Evolutionary conservation across 257 asterid species (phyloP), one percentile per base, ranked within the genome.

Genomic region (Solanum clarkiae): DNA sequence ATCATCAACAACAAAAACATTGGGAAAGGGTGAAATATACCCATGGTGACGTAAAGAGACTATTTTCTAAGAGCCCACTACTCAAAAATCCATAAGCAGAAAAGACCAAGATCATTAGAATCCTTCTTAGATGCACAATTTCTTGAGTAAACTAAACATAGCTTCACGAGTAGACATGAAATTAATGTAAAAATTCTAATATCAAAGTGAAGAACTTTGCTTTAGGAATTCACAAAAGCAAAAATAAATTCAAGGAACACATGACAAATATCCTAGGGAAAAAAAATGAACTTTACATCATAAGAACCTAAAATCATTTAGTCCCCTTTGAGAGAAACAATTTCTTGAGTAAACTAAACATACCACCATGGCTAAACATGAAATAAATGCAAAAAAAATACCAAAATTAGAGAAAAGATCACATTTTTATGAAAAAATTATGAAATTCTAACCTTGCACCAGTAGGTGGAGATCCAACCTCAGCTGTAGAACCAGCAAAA

Each of bases 401-500:
- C 49, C 3, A 55, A 40, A 3, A 8, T 15, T 56, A 70, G 47
- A 62, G 47, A 1, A 18, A 53, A 83, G n/a, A 80, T 20, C 5
- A 53, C 9, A 54, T 44, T 26, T 24, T 32, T 42, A 5, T 20
- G 24, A 22, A 6, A 53, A 53, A 85, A 53, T 3, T 14, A 63
- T 68, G 16, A 26, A 1, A 83, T 16, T 53, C 87, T 36, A 86
- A 92, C 98, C 98, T 92, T 88, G 89, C 86, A 84, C 86, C 90
- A 91, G 93, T 85, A 71, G 94, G 63, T 74, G 91, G 83, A 88
- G 93, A 89, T 60, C 89, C 94, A 90, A 17, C 86, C 14, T 87
- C 87, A 71, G 88, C 53, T 9, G 14, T 81, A 84, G 85, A 24
- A 65, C 87, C 84, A 77, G 68, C 86, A 83, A 45, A 85, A 84